Conservation (phyloP, 305 asterid species). For the Fraxinus platypoda region DNA sequence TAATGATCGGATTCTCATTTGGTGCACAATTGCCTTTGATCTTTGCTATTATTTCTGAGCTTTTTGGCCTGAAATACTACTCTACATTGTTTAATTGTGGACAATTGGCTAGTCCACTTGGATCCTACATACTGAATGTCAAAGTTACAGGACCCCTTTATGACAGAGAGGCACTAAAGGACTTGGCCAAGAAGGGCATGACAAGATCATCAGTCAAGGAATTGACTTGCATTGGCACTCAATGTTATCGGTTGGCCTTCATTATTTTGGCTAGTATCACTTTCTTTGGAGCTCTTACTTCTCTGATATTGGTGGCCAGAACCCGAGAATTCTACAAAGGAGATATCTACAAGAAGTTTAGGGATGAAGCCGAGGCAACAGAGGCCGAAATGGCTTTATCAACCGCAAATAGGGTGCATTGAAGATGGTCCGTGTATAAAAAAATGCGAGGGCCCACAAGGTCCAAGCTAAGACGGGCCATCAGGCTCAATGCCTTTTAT, state of each 20-base stretch:
- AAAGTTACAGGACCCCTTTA: slow-evolving; percentile 60
- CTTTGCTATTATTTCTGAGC: slow-evolving; percentile 64
- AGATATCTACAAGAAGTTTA: slow-evolving; percentile 66
- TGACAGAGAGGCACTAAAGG: slow-evolving; percentile 59
- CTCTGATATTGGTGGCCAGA: slow-evolving; percentile 58
- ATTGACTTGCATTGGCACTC: slow-evolving; percentile 53
- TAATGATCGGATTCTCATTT: slow-evolving; percentile 70
- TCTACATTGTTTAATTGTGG: slow-evolving; percentile 79
- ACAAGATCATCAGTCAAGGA: slow-evolving; percentile 51
- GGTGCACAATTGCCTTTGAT: slow-evolving; percentile 69
- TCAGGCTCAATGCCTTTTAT: not conserved
- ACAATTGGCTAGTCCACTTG: slow-evolving; percentile 74
- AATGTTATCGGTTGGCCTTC: slow-evolving; percentile 54
- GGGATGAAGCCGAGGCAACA: slow-evolving; percentile 35
- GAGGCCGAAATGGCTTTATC: slow-evolving; percentile 31
- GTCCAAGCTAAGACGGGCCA: not conserved
- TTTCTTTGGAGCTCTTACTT: slow-evolving; percentile 49
- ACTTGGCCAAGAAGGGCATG: slow-evolving; percentile 47
- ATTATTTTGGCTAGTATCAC: slow-evolving; percentile 47
- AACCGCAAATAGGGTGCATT: not conserved
- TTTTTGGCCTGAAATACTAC: slow-evolving; percentile 65
- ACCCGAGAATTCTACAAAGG: slow-evolving; percentile 62
- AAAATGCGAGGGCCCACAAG: not conserved
- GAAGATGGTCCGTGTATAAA: not conserved
- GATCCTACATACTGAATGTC: slow-evolving; percentile 69